Base-by-base conservation (phyloP, 768 basidiomycete genomes). In the Fomitopsis pulvina region DNA sequence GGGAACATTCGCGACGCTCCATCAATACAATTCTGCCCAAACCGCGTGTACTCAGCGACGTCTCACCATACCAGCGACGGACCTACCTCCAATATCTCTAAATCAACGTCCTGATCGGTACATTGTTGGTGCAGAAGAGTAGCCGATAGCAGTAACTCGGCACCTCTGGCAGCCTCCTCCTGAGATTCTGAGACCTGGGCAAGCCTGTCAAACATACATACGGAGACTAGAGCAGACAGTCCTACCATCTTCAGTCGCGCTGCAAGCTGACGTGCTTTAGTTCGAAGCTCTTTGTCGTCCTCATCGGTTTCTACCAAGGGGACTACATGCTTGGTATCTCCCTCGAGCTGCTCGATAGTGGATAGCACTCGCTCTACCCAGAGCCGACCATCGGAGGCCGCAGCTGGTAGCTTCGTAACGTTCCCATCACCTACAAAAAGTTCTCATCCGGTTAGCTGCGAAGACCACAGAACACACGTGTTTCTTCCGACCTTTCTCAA, bases 51-150 rank as follows among this genome's bases (percentile, higher is more conserved):
- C 3, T 24, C 26, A 27, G 47, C 34, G 30, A 32, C 41, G 4
- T 21, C 29, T 8, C 9, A 10, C 11, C 22, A 28, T 20, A 28
- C 22, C 25, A 21, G 16, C 14, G 18, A 37, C 4, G 6, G 11
- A 26, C 42, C 25, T 40, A 30, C 87, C 73, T 92, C 81, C 41
- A 92, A 69, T 48, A 76, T 68, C 40, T 79, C 81, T 6, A 73
- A 59, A 48, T 81, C 74, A 24, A 62, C 56, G 8, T 75, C 78
- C 16, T 79, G 79, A 27, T 77, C 76, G 29, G 76, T 71, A 54
- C 88, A 87, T 58, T 87, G 87, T 39, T 79, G 81, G 55, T 83
- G 81, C 18, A 98, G 68, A 1, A 91, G 63, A 28, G 80, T 77
- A 14, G 86, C 85, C 6, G 77, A 70, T 40, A 95, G 63, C 18